Conservation (phyloP, 2,329 filamentous ascomycete species). For the Colletotrichum australisinense region DNA sequence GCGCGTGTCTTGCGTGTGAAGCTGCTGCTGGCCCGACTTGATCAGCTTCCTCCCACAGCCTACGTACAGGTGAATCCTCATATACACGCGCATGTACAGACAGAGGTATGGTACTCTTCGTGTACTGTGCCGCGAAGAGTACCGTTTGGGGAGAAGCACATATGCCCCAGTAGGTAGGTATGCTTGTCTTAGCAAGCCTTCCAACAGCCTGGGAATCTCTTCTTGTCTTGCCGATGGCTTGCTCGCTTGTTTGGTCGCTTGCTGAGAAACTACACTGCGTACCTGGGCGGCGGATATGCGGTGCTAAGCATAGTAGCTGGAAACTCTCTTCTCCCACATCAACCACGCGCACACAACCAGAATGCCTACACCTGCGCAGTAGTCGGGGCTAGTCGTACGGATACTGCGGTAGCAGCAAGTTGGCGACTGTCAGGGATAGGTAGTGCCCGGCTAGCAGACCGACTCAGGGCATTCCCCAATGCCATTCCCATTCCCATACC, state of each 20-base stretch:
- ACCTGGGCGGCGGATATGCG: not conserved
- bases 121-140: not conserved
- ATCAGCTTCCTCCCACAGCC: not conserved
- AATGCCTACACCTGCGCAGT: not conserved
- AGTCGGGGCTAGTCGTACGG: not conserved
- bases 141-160: not conserved
- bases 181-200: not conserved
- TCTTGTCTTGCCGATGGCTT: not conserved
- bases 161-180: not conserved
- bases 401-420: not conserved
- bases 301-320: not conserved
- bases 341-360: not conserved
- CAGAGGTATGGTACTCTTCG: conserved; percentile 4
- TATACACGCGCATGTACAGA: conserved; percentile 6
- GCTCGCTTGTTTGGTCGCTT: not conserved
- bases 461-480: conserved; percentile 14
- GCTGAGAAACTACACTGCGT: not conserved
- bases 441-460: conserved; percentile 21
- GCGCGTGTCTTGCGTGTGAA: conserved; percentile 6
- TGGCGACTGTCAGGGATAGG: conserved; percentile 17
- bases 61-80: not conserved
- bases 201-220: not conserved
- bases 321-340: not conserved
- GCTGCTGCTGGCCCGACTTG: not conserved
- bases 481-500: conserved; percentile 2